These are phyloP conservation scores for Nemania serpens DNA, from an alignment of 2,329 filamentous ascomycete species.

Conservation along the genomic window DNA sequence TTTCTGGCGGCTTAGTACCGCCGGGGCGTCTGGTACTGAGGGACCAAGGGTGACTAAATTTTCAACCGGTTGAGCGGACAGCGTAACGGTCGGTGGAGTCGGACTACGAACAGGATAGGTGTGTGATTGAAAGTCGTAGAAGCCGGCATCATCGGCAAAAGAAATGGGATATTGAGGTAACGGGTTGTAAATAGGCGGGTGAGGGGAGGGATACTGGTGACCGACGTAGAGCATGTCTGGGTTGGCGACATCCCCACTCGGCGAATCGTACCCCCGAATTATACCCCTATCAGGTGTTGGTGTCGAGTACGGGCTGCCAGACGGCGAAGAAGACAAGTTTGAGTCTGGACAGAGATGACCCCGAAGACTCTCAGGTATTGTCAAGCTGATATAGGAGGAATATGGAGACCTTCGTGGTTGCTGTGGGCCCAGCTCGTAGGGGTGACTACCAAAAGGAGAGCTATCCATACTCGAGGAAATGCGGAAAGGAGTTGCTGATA, in stretches of 20 bases:
- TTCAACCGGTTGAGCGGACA: slow-evolving; percentile 53
- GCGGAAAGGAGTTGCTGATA: slow-evolving; percentile 31
- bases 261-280: slow-evolving; percentile 32
- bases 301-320: slow-evolving; percentile 55
- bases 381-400: slow-evolving; percentile 34
- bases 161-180: slow-evolving; percentile 44
- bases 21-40: slow-evolving; percentile 45
- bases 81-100: slow-evolving; percentile 51
- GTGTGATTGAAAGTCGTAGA: slow-evolving; percentile 43
- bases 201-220: slow-evolving; percentile 36
- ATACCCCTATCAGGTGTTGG: slow-evolving; percentile 44
- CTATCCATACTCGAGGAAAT: slow-evolving; percentile 35
- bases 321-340: slow-evolving; percentile 51
- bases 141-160: slow-evolving; percentile 44
- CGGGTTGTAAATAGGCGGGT: slow-evolving; percentile 41
- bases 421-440: slow-evolving; percentile 31
- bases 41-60: slow-evolving; percentile 53
- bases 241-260: slow-evolving; percentile 28
- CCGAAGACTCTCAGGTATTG: slow-evolving; percentile 42
- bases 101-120: slow-evolving; percentile 54
- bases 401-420: slow-evolving; percentile 40
- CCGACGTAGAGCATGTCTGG: slow-evolving; percentile 36
- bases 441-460: slow-evolving; percentile 29
- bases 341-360: slow-evolving; percentile 45
- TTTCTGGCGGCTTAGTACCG: slow-evolving; percentile 49